Evolutionary conservation across 2,329 filamentous ascomycete genomes (phyloP).

Genomic region (Nannizziopsis barbatae): DNA sequence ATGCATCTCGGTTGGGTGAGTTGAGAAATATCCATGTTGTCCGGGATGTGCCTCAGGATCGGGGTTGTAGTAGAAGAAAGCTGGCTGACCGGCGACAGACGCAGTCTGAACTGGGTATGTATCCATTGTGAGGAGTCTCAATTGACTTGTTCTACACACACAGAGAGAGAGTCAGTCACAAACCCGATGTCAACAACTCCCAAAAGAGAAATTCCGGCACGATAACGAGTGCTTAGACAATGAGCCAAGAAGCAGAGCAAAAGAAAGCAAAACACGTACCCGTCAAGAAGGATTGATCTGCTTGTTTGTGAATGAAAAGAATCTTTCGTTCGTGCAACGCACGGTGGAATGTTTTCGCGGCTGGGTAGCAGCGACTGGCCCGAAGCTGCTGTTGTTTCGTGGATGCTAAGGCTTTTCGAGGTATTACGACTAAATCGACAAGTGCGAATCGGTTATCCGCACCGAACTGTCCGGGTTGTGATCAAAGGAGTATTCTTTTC

Average conservation of each 20-base stretch:
- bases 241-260: too few species aligned
- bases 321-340: conserved; percentile 3
- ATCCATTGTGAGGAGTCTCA: conserved; percentile 3
- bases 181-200: too few species aligned
- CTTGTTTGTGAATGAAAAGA: background rate
- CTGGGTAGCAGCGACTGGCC: background rate
- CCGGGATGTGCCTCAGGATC: conserved; percentile 61
- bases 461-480: background rate
- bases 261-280: background rate
- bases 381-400: background rate
- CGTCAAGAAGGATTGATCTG: background rate
- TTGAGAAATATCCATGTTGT: conserved; percentile 65
- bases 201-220: background rate
- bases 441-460: background rate
- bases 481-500: background rate
- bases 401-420: background rate
- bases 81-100: conserved; percentile 8
- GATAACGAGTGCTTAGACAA: too few species aligned
- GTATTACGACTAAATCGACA: conserved; percentile 10
- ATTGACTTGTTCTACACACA: background rate
- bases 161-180: conserved; percentile 2
- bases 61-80: conserved; percentile 67
- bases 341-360: background rate
- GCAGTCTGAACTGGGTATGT: conserved; percentile 9
- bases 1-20: conserved; percentile 45